Percentiles rank a stretch among this genome's conserved stretches.
phyloP scores from a whole-genome alignment of 1,284 basidiomycete species.

The Sporisorium exsertum region DNA sequence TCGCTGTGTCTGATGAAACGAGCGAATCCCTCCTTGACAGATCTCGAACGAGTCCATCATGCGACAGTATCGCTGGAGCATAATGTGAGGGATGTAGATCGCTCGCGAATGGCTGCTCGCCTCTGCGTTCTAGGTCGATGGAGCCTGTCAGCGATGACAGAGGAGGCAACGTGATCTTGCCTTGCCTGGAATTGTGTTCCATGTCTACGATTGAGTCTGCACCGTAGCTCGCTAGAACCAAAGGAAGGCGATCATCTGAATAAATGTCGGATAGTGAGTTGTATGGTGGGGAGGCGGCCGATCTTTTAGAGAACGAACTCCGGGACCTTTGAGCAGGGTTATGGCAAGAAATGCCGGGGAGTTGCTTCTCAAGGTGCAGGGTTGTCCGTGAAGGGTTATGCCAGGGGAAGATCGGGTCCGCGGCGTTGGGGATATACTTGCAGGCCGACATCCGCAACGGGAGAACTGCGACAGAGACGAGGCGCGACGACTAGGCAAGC shows the following conservation, averaged over 20 bases:
- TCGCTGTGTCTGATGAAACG: not conserved
- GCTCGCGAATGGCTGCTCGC: not conserved
- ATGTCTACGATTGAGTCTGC: conserved; percentile 6
- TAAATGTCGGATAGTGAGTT: not conserved
- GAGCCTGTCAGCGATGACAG: conserved; percentile 40
- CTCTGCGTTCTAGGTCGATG: conserved; percentile 19
- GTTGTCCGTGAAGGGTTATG: not conserved
- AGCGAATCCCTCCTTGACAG: not conserved
- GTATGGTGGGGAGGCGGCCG: not conserved
- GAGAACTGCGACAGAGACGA: not conserved
- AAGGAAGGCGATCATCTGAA: conserved; percentile 5
- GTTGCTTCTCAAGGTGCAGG: not conserved
- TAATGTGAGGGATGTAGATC: not conserved
- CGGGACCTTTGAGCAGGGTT: not conserved
- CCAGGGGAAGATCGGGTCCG: not conserved
- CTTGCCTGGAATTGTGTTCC: conserved; percentile 13
- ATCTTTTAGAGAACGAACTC: not conserved
- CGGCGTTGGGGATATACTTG: not conserved
- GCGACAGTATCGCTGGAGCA: not conserved
- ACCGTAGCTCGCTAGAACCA: not conserved
- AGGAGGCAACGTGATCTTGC: conserved; percentile 37
- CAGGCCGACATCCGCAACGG: conserved; percentile 17
- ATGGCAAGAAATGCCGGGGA: not conserved
- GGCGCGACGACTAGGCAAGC: not conserved
- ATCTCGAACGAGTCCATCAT: not conserved